Evolutionary conservation across 352 stramenopile genomes (phyloP).

Genomic region (Pythium brachiatum): DNA sequence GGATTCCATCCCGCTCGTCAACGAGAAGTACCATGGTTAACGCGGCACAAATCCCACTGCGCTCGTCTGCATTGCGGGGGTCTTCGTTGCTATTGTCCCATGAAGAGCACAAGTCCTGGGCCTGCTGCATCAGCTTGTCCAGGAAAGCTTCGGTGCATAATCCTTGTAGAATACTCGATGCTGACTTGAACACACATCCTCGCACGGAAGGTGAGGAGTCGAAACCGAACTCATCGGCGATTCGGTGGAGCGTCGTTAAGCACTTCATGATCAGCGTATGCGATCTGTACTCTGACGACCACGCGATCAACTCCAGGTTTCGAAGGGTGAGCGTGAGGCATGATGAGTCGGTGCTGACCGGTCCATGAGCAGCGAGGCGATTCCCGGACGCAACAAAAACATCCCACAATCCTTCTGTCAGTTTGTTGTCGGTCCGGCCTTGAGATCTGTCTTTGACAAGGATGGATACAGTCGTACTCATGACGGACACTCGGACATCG

Average conservation of each 20-base stretch:
- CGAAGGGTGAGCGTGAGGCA: slow-evolving; percentile 5
- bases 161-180: neutral
- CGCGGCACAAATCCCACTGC: neutral
- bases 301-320: slow-evolving; percentile 4
- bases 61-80: neutral
- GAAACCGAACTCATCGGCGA: neutral
- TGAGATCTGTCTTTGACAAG: neutral
- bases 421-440: neutral
- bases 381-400: neutral
- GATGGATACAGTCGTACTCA: neutral
- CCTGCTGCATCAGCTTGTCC: neutral
- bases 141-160: neutral
- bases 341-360: neutral
- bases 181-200: neutral
- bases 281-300: neutral
- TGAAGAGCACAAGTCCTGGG: neutral
- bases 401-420: neutral
- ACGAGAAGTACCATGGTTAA: neutral
- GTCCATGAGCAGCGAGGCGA: slow-evolving; percentile 3
- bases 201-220: neutral
- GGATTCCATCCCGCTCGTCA: slow-evolving; percentile 1
- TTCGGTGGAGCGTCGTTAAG: neutral
- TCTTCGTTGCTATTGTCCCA: neutral
- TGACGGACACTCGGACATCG: neutral
- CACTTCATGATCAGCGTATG: neutral